Evolutionary conservation across 1,139 yeast species (phyloP), one percentile per base, ranked within the genome.

Genomic region (Taphrina betulina): DNA sequence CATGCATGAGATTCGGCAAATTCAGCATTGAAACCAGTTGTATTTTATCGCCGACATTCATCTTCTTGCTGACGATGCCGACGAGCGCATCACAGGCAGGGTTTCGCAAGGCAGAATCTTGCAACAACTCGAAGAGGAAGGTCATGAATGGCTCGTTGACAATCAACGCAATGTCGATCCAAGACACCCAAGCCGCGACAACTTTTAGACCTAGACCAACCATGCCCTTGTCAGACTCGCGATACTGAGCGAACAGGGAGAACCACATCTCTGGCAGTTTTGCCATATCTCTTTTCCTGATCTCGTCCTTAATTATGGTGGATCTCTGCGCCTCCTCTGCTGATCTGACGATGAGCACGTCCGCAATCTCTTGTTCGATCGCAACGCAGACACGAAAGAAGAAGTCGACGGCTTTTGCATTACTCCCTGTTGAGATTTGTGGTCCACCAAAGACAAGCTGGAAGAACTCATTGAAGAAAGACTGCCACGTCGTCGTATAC

Each of bases 331-430:
- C 81, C 29, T 75, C 69, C 62, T 80, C 80, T 8, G 67, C 63
- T 16, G 83, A 79, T 63, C 95, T 78, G 28, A 82, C 72, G 62
- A 89, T 84, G 64, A 89, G 78, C 66, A 85, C 92, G 69, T 94
- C 98, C 28, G 95, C 98, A 62, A 94, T 88, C 69, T 90, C 96
- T 48, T 82, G 83, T 67, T 94, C 96, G 60, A 92, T 81, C 24
- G 85, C 80, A 46, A 82, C 71, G 58, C 89, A 72, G 14, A 88
- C 78, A 64, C 96, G 78, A 43, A 85, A 71, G 67, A 85, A 89
- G 69, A 86, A 80, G 67, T 90, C 97, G 12, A 83, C 75, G 2
- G 85, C 87, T 8, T 78, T 65, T 35, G 75, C 73, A 57, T 78
- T 75, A 57, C 44, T 44, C 20, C 31, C 69, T 66, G 64, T 65